phyloP scores from a whole-genome alignment of 2,329 filamentous ascomycete genomes.

The Balansia obtecta region DNA sequence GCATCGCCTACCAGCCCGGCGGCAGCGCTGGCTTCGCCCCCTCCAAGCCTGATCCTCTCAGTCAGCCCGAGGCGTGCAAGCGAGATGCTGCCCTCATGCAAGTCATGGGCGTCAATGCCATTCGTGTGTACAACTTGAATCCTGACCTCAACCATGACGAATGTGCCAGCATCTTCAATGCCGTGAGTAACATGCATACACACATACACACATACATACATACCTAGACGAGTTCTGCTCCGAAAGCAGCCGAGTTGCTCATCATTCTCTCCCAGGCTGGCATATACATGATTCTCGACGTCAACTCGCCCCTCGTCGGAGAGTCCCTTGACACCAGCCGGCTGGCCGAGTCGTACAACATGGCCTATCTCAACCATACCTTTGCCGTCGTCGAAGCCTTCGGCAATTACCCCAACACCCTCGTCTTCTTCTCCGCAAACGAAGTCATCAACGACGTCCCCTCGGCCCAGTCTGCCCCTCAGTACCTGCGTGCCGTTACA shows the following conservation, averaged over 20 bases:
- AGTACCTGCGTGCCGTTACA: slow-evolving; percentile 63
- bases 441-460: slow-evolving; percentile 60
- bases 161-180: slow-evolving; percentile 57
- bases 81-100: slow-evolving; percentile 56
- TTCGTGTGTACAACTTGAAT: slow-evolving; percentile 58
- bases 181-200: too few relatives aligned
- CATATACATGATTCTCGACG: slow-evolving; percentile 58
- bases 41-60: slow-evolving; percentile 45
- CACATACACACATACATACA: too few relatives aligned
- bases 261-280: slow-evolving; percentile 30
- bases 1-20: slow-evolving; percentile 57
- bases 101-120: slow-evolving; percentile 50
- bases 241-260: not conserved
- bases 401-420: slow-evolving; percentile 52
- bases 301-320: slow-evolving; percentile 51
- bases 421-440: slow-evolving; percentile 68
- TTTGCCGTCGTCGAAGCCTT: slow-evolving; percentile 57
- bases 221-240: not conserved
- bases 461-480: slow-evolving; percentile 48
- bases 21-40: slow-evolving; percentile 48
- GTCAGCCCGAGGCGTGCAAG: slow-evolving; percentile 43
- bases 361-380: slow-evolving; percentile 49
- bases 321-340: slow-evolving; percentile 42
- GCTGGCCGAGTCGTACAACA: slow-evolving; percentile 49
- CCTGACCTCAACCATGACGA: slow-evolving; percentile 54